These are phyloP conservation scores for Thuja plicata DNA, from an alignment of 83 land plant genomes.

Conservation along the genomic window DNA sequence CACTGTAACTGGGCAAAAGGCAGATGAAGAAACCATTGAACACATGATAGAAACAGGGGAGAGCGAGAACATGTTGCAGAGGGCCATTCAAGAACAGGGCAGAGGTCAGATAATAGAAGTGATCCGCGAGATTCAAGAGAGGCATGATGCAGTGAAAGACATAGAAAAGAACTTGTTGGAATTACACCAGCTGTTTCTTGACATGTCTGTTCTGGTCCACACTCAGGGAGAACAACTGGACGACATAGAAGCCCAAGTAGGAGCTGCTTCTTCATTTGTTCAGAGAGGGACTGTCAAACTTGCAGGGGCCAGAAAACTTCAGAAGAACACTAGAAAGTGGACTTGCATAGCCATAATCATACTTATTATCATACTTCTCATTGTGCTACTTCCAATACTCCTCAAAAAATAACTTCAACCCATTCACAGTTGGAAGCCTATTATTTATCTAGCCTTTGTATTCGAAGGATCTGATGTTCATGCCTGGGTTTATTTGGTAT, in stretches of 20 bases:
- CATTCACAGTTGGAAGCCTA: neutral
- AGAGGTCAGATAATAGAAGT: constrained; percentile 67
- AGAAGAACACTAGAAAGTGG: constrained; percentile 71
- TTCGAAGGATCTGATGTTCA: neutral
- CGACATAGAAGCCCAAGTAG: constrained; percentile 68
- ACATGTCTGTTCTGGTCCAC: constrained; percentile 75
- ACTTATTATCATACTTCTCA: constrained; percentile 45
- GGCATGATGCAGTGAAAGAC: constrained; percentile 68
- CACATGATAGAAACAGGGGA: constrained; percentile 57
- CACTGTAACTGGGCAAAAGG: constrained; percentile 68
- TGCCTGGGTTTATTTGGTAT: neutral
- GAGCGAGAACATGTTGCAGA: constrained; percentile 67
- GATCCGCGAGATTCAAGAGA: constrained; percentile 69
- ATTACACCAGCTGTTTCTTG: constrained; percentile 76
- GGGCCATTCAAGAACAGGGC: constrained; percentile 77
- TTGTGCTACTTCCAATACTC: constrained; percentile 44
- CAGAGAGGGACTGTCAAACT: constrained; percentile 44
- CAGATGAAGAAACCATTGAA: constrained; percentile 66
- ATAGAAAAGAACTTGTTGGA: constrained; percentile 70
- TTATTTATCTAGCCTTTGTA: neutral
- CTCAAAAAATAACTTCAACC: neutral
- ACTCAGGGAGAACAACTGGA: constrained; percentile 68
- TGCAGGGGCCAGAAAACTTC: constrained; percentile 33
- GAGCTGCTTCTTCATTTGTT: constrained; percentile 49
- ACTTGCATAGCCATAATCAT: constrained; percentile 46